Evolutionary conservation across 1,139 yeast genomes (phyloP).

Genomic region (Kazachstania sp.): DNA sequence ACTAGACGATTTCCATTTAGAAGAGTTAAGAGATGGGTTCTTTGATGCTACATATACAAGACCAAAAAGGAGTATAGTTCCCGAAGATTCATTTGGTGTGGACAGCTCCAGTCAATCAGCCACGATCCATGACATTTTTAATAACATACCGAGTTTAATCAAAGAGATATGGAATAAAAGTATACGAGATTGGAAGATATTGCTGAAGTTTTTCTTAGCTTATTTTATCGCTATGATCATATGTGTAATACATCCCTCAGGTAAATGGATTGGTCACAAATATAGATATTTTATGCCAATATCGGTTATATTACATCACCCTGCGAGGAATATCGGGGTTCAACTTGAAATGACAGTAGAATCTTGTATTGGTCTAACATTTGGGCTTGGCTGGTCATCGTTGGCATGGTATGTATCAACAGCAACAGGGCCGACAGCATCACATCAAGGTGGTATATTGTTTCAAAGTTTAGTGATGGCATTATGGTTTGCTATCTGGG

Average conservation of each 20-base stretch:
- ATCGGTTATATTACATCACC: conserved; percentile 39
- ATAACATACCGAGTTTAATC: neutral
- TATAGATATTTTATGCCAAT: conserved; percentile 36
- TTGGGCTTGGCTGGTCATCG: conserved; percentile 41
- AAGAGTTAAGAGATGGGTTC: conserved; percentile 41
- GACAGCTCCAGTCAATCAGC: neutral
- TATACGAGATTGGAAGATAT: conserved; percentile 7
- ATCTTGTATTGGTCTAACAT: conserved; percentile 39
- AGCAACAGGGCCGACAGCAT: conserved; percentile 34
- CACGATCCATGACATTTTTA: neutral
- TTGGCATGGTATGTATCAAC: conserved; percentile 37
- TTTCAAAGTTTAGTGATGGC: conserved; percentile 38
- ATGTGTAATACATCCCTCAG: conserved; percentile 34
- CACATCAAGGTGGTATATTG: conserved; percentile 41
- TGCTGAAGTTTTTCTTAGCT: conserved; percentile 36
- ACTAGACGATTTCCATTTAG: conserved; percentile 33
- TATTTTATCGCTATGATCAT: conserved; percentile 35
- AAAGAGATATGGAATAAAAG: neutral
- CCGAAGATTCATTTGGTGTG: neutral
- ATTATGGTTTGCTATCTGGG: conserved; percentile 35
- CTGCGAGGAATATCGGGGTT: conserved; percentile 40
- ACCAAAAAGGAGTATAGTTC: conserved; percentile 14
- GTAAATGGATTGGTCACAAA: conserved; percentile 37
- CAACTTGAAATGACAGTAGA: conserved; percentile 40
- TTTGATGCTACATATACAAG: conserved; percentile 41